A percentile compares a stretch with the other conserved stretches of the same genome.
These are phyloP conservation scores for Erodium maritimum DNA, from an alignment of 345 rosid genomes.

Conservation along the genomic window DNA sequence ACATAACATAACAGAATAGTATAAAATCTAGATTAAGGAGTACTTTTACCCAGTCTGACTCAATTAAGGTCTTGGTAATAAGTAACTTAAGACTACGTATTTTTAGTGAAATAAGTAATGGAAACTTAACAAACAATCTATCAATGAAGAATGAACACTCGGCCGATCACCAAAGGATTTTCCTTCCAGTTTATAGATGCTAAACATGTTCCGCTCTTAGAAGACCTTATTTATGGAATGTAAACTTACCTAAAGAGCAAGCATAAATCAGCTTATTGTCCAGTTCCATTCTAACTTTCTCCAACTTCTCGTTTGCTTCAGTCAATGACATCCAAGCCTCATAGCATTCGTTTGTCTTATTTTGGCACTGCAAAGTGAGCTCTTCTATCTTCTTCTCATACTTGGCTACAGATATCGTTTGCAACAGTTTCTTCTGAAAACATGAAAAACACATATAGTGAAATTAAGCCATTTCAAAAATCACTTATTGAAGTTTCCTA, in stretches of 20 bases:
- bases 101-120: background rate
- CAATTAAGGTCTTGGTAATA: background rate
- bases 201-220: too few relatives aligned
- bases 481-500: too few relatives aligned
- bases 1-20: too few relatives aligned
- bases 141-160: too few relatives aligned
- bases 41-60: too few relatives aligned
- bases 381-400: slow-evolving; percentile 81
- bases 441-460: slow-evolving; percentile 12
- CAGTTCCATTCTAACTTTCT: slow-evolving; percentile 11
- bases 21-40: too few relatives aligned
- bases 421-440: slow-evolving; percentile 64
- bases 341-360: slow-evolving; percentile 79
- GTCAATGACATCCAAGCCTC: slow-evolving; percentile 97
- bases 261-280: slow-evolving; percentile 21
- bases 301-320: slow-evolving; percentile 20
- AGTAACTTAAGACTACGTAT: too few relatives aligned
- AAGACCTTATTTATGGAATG: too few relatives aligned
- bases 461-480: slow-evolving; percentile 8
- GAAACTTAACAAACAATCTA: background rate
- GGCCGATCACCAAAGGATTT: too few relatives aligned
- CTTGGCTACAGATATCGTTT: slow-evolving; percentile 57
- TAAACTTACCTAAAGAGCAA: slow-evolving; percentile 14
- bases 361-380: slow-evolving; percentile 52
- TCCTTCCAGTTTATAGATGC: background rate